Evolutionary conservation across 331 rosid genomes (phyloP), one percentile per base, ranked within the genome.

Genomic region (Quercus phellos): DNA sequence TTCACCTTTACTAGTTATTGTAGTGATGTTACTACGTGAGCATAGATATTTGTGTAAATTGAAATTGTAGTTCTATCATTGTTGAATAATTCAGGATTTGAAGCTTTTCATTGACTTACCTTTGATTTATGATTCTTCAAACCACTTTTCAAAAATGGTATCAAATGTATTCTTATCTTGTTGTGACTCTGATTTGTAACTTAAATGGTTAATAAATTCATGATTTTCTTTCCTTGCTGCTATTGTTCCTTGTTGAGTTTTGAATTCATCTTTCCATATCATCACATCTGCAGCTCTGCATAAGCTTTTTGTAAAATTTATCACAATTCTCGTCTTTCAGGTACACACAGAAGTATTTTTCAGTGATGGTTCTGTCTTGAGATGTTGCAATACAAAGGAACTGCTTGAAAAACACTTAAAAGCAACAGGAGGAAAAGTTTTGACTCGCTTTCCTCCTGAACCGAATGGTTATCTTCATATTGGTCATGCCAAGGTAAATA

Each of bases 391-490:
- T 79, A 81, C 92, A 6, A 95, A 81, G 79, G 94, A 69, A 26
- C 88, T 92, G 73, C 99, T 95, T 72, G 92, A 90, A 54, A 95
- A 89, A 76, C 97, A 94, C 91, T 83, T 94, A 60, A 86, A 77
- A 55, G 83, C 70, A 78, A 87, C 93, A 0, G 88, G 91, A 42
- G 90, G 94, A 63, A 91, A 77, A 87, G 97, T 95, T 67, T 78
- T 84, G 77, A 90, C 99, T 72, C 99, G 99, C 27, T 95, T 95
- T 87, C 99, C 99, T 68, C 99, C 99, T 51, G 99, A 95, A 84
- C 99, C 99, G 22, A 95, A 95, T 90, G 99, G 99, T 42, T 95
- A 87, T 89, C 86, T 95, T 38, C 99, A 95, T 84, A 95, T 95
- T 74, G 97, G 99, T 82, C 99, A 95, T 83, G 98, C 99, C 74